Evolutionary conservation across 2,329 filamentous ascomycete genomes (phyloP), one percentile per base, ranked within the genome.

Genomic region (Exserohilum rostratum): DNA sequence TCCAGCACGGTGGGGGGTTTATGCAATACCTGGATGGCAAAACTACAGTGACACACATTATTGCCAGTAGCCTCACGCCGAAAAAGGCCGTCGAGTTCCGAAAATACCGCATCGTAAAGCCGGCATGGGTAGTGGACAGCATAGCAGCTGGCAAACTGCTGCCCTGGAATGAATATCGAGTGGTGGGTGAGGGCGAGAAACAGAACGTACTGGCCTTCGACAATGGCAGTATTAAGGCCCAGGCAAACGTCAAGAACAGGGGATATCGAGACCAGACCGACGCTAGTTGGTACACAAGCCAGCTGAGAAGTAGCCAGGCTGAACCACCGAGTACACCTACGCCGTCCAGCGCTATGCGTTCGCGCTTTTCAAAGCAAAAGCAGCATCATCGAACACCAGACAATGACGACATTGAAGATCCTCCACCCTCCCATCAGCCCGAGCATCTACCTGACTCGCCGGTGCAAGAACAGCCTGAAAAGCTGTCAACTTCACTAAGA

Each of bases 21-120:
- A 83, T 97, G 57, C 95, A 99, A 73, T 98, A 98, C 68, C 80
- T 99, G 10, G 93, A 97, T 74, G 90, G 88, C 33, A 99, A 99
- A 79, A 98, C 93, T 0, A 89, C 90, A 72, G 93, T 92, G 0
- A 99, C 96, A 0, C 93, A 99, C 72, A 96, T 99, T 63, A 92
- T 99, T 65, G 93, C 93, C 3, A 93, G 91, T 47, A 89, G 86
- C 48, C 79, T 99, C 18, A 95, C 95, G 0, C 93, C 91, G 0
- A 98, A 97, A 78, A 99, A 99, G 76, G 87, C 87, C 25, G 85
- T 93, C 49, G 95, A 99, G 61, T 97, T 96, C 69, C 84, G 82
- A 49, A 87, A 85, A 61, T 97, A 98, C 74, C 87, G 93, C 40
- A 90, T 99, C 33, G 95, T 97, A 46, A 96, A 95, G 74, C 95